These are phyloP conservation scores for Mycena galopus DNA, from an alignment of 768 basidiomycete species.

Conservation along the genomic window DNA sequence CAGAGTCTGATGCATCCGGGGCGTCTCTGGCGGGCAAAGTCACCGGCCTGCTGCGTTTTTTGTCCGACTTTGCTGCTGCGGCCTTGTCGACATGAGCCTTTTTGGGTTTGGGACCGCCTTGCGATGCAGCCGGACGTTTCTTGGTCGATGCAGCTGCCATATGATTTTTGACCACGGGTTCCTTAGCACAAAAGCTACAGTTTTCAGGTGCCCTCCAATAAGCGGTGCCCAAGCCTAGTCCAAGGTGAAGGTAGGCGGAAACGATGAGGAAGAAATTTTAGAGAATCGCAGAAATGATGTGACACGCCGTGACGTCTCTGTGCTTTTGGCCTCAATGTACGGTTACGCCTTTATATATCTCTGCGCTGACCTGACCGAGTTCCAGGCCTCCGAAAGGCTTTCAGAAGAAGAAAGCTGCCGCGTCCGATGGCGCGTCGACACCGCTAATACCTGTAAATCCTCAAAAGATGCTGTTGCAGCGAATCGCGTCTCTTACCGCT, in stretches of 20 bases:
- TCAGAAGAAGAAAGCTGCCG: slow-evolving; percentile 53
- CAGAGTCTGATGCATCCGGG: slow-evolving; percentile 54
- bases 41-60: slow-evolving; percentile 74
- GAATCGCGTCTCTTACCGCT: not conserved
- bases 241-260: not conserved
- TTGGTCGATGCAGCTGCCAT: slow-evolving; percentile 58
- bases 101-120: slow-evolving; percentile 65
- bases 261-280: slow-evolving; percentile 16
- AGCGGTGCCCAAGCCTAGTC: not conserved
- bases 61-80: slow-evolving; percentile 49
- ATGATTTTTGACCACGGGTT: not conserved
- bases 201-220: not conserved
- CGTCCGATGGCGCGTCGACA: slow-evolving; percentile 60
- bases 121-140: slow-evolving; percentile 64
- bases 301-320: not conserved
- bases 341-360: not conserved
- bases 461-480: not conserved
- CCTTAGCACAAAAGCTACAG: not conserved
- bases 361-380: slow-evolving; percentile 6
- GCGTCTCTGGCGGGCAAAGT: slow-evolving; percentile 55
- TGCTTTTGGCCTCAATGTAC: slow-evolving; percentile 10
- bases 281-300: slow-evolving; percentile 6
- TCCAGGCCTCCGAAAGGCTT: slow-evolving; percentile 36
- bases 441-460: slow-evolving; percentile 56
- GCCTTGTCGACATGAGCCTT: slow-evolving; percentile 62